A percentile compares a stretch with the other conserved stretches of the same genome.
These are phyloP conservation scores for Arctium minus DNA, from an alignment of 129 eudicot genomes.

Conservation along the genomic window DNA sequence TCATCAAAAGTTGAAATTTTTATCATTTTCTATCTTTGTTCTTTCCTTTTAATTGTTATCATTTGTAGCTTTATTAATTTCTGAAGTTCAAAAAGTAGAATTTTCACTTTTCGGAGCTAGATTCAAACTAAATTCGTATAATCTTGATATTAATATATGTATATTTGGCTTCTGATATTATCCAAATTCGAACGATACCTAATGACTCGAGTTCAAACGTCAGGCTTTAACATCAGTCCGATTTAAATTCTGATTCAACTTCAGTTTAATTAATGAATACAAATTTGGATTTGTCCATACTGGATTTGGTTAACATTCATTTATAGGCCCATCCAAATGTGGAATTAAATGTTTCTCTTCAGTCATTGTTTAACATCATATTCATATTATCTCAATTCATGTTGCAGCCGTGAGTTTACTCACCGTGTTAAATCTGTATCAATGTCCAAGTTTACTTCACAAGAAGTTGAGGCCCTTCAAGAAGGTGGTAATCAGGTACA, in stretches of 20 bases:
- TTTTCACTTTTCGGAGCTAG: not conserved
- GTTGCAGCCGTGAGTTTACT: constrained; percentile 90
- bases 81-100: not conserved
- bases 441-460: constrained; percentile 85
- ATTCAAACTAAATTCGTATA: not conserved
- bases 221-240: not conserved
- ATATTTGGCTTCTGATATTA: not conserved
- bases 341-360: not conserved
- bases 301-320: not conserved
- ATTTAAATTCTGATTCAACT: not conserved
- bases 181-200: not conserved
- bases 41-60: not conserved
- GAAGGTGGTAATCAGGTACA: constrained; percentile 94
- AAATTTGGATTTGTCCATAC: not conserved
- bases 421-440: constrained; percentile 96
- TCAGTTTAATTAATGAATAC: not conserved
- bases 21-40: not conserved
- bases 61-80: not conserved
- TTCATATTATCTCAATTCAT: not conserved
- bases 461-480: constrained; percentile 94
- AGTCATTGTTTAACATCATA: not conserved
- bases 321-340: not conserved
- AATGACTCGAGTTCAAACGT: not conserved
- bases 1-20: not conserved
- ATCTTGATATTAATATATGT: not conserved